phyloP scores from a whole-genome alignment of 2,329 filamentous ascomycete genomes.

The Aureobasidium sp. region DNA sequence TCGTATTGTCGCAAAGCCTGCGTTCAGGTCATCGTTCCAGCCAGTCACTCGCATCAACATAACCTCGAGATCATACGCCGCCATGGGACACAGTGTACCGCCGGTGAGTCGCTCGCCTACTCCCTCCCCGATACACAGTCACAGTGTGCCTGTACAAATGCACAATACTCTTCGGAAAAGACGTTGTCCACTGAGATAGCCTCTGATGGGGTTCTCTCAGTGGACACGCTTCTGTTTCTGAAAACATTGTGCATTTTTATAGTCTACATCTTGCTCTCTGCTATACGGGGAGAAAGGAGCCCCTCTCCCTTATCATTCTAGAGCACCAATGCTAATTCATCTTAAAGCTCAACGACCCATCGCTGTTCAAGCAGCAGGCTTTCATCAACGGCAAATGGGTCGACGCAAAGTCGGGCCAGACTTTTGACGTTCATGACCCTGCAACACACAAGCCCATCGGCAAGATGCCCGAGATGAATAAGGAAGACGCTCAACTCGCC shows the following conservation, averaged over 20 bases:
- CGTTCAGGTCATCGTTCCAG: slow-evolving; percentile 15
- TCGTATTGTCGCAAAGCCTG: slow-evolving; percentile 8
- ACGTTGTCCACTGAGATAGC: too few species aligned
- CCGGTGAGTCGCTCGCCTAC: slow-evolving; percentile 20
- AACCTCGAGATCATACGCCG: slow-evolving; percentile 32
- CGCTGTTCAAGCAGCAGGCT: slow-evolving; percentile 70
- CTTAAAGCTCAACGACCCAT: slow-evolving; percentile 38
- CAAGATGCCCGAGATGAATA: slow-evolving; percentile 74
- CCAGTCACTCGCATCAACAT: slow-evolving; percentile 25
- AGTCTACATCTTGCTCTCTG: too few species aligned
- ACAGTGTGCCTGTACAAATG: too few species aligned
- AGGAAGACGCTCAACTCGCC: slow-evolving; percentile 67
- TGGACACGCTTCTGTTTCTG: too few species aligned
- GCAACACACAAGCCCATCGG: slow-evolving; percentile 74
- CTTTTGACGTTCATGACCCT: slow-evolving; percentile 79
- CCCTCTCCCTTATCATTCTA: not conserved
- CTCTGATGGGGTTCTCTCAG: too few species aligned
- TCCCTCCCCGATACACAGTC: too few species aligned
- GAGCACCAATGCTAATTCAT: not conserved
- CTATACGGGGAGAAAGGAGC: not conserved
- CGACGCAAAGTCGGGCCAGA: slow-evolving; percentile 74
- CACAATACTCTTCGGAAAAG: too few species aligned
- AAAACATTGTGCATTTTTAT: too few species aligned
- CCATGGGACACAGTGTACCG: slow-evolving; percentile 36
- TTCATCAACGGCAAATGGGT: slow-evolving; percentile 95